Conservation (phyloP, 345 rosid genomes). For the Noccaea caerulescens region DNA sequence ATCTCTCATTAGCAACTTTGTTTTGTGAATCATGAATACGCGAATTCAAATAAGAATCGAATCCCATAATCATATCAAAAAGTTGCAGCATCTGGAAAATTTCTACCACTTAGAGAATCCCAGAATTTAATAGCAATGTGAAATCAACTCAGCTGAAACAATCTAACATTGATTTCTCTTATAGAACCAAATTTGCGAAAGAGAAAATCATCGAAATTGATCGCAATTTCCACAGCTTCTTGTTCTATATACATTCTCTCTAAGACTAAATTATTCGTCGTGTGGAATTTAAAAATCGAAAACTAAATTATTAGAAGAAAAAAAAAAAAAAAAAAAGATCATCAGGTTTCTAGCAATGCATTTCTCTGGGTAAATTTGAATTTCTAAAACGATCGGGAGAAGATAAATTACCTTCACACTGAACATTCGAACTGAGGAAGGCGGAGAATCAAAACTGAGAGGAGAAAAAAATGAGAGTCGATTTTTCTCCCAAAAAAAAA, state of each 20-base stretch:
- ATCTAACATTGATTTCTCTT: not conserved
- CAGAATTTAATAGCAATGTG: not conserved
- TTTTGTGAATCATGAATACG: not conserved
- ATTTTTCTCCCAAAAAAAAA: not conserved
- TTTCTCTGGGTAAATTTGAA: not conserved
- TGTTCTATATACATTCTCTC: too few relatives aligned
- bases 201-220: not conserved
- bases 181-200: not conserved
- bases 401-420: slow-evolving; percentile 17
- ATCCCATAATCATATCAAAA: not conserved
- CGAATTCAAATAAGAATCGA: not conserved
- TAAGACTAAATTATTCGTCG: too few relatives aligned
- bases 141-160: not conserved
- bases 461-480: not conserved
- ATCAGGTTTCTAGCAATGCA: not conserved
- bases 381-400: not conserved
- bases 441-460: slow-evolving; percentile 10
- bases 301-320: too few relatives aligned
- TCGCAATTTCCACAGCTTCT: not conserved
- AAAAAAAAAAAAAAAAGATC: not conserved
- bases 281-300: too few relatives aligned
- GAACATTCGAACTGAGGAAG: slow-evolving; percentile 6
- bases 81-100: not conserved
- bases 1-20: not conserved
- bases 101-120: not conserved